Evolutionary conservation across 768 basidiomycete species (phyloP), one percentile per base, ranked within the genome.

Genomic region (Chalciporus chontae): DNA sequence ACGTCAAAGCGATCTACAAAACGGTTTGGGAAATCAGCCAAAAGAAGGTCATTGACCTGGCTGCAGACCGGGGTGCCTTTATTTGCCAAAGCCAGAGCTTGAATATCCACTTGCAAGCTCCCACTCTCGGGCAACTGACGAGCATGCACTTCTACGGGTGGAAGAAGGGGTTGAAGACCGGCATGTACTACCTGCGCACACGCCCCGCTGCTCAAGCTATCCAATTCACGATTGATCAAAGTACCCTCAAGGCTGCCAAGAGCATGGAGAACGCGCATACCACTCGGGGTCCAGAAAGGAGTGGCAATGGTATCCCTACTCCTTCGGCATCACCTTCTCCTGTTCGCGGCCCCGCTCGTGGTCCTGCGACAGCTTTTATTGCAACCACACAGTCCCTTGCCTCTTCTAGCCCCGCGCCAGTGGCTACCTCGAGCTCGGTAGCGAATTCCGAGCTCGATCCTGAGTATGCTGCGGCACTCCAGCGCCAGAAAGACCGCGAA

Each of bases 11-110:
- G 0, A 94, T 99, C 73, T 99, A 99, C 83, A 97, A 97, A 77
- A 99, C 95, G n/a, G 95, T 97, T 43, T 99, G 95, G 95, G 95
- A 99, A 75, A 94, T 99, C 69, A 86, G 83, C 40, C 95, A 98
- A 76, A 98, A 97, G 89, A 94, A 91, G 67, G 84, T 99, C 56
- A 85, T 99, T 51, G 96, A 99, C 73, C 79, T 99, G 59, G 88
- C 96, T 45, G 96, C 96, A n/a, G 96, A 99, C 68, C 93, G 96
- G 53, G 95, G 94, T 34, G 93, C 96, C 1, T 99, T 85, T 75
- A 96, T 98, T 70, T 95, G 93, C 72, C 95, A 99, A 70, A 86
- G 84, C 57, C 95, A 98, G 73, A 88, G 85, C 53, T 73, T 99
- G 67, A 98, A 98, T 69, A 81, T 99, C 50, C 95, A 97, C 67